Conservation (phyloP, 768 basidiomycete genomes). For the Cyclocybe aegerita region DNA sequence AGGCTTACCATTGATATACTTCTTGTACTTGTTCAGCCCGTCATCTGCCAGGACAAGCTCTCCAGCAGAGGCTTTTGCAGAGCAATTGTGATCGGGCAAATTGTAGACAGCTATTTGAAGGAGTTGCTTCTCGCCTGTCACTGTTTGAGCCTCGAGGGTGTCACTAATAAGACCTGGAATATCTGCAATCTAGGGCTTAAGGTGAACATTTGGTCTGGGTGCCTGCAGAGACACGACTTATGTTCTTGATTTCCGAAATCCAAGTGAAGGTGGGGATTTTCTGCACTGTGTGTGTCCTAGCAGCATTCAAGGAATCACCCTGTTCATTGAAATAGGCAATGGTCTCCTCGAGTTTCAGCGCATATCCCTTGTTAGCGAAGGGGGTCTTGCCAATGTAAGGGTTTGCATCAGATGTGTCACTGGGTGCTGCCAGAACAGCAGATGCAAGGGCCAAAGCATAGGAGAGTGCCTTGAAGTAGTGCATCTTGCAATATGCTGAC, state of each 20-base stretch:
- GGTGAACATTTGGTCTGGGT: no score
- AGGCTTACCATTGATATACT: conserved; percentile 23
- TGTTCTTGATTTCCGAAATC: conserved; percentile 2
- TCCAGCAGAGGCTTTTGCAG: conserved; percentile 55
- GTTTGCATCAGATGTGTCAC: conserved; percentile 7
- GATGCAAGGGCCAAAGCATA: conserved; percentile 5
- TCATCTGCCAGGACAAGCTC: conserved; percentile 28
- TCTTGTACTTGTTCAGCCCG: conserved; percentile 29
- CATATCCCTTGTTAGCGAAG: conserved; percentile 18
- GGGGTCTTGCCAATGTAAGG: conserved; percentile 15
- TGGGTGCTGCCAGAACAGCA: conserved; percentile 1
- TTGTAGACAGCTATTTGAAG: conserved; percentile 54
- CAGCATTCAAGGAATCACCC: conserved; percentile 14
- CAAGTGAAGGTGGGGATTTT: conserved; percentile 21
- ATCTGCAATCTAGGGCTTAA: conserved; percentile 4
- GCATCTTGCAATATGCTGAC: background rate
- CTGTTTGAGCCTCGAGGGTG: conserved; percentile 24
- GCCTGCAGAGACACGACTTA: no score
- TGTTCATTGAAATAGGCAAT: conserved; percentile 13
- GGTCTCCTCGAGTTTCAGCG: conserved; percentile 16
- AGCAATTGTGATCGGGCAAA: conserved; percentile 62
- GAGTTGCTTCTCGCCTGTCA: conserved; percentile 41
- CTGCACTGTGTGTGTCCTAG: conserved; percentile 14
- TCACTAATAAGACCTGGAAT: conserved; percentile 4
- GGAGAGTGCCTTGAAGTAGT: background rate